A percentile compares a stretch with the other conserved stretches of the same genome.
phyloP scores from a whole-genome alignment of 1,284 basidiomycete genomes.

The Phylloboletellus chloephorus region DNA sequence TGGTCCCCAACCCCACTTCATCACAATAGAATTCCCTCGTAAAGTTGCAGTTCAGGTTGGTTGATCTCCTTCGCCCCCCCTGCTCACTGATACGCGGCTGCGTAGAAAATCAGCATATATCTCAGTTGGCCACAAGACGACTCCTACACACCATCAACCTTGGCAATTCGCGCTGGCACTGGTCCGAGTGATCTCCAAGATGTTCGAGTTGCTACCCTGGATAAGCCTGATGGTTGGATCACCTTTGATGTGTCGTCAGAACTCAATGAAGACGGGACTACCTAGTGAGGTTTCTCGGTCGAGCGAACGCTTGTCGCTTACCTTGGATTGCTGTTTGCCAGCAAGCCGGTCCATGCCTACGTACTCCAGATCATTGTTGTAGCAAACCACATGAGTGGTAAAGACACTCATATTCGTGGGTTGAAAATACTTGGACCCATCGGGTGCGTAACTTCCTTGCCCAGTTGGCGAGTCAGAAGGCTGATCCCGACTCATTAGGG shows the following conservation, averaged over 20 bases:
- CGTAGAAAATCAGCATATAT: constrained; percentile 85
- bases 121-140: constrained; percentile 89
- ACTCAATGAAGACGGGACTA: constrained; percentile 69
- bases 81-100: background rate
- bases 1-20: constrained; percentile 94
- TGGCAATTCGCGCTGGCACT: constrained; percentile 89
- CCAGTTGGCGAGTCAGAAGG: background rate
- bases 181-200: constrained; percentile 91
- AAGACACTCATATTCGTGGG: constrained; percentile 96
- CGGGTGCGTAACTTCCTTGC: constrained; percentile 49
- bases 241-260: constrained; percentile 84
- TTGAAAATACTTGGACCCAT: constrained; percentile 80
- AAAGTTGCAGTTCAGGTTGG: constrained; percentile 84
- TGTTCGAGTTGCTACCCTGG: constrained; percentile 76
- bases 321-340: constrained; percentile 29
- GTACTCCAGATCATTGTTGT: constrained; percentile 88
- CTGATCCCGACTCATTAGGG: constrained; percentile 28
- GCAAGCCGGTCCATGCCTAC: constrained; percentile 84
- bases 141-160: constrained; percentile 92
- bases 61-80: background rate
- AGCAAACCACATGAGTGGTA: constrained; percentile 96
- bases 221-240: constrained; percentile 94
- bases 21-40: constrained; percentile 90
- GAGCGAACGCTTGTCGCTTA: background rate
- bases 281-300: constrained; percentile 44